These are phyloP conservation scores for Trichopus zeylanicus DNA, from an alignment of 116 monocot genomes.

Conservation along the genomic window DNA sequence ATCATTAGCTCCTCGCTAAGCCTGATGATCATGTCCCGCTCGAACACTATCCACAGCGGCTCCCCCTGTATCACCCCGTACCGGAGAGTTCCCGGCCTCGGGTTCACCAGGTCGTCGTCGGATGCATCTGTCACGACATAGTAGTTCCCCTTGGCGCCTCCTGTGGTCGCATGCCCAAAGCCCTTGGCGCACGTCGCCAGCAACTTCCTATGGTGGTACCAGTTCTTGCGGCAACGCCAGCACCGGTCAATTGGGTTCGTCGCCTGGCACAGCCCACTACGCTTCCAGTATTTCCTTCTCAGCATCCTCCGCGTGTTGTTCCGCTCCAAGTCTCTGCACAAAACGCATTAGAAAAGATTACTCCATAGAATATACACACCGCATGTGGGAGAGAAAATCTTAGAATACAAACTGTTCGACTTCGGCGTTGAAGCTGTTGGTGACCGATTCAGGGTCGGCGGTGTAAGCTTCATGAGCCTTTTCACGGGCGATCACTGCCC, in stretches of 20 bases:
- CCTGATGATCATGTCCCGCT: conserved; percentile 51
- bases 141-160: conserved; percentile 42
- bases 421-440: conserved; percentile 26
- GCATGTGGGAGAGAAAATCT: no score
- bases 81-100: conserved; percentile 64
- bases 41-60: conserved; percentile 84
- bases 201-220: conserved; percentile 53
- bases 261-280: conserved; percentile 28
- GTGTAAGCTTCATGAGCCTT: conserved; percentile 29
- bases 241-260: conserved; percentile 89
- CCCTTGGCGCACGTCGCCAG: conserved; percentile 60
- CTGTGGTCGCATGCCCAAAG: conserved; percentile 54
- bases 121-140: conserved; percentile 67
- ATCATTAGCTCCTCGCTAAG: conserved; percentile 72
- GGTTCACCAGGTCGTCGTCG: conserved; percentile 57
- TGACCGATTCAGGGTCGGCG: conserved; percentile 29
- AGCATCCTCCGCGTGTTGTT: conserved; percentile 42
- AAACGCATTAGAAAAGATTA: not conserved
- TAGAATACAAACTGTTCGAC: conserved; percentile 21
- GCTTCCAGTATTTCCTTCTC: not conserved
- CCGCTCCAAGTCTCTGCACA: conserved; percentile 9
- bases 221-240: conserved; percentile 75
- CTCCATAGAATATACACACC: no score
- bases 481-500: conserved; percentile 20
- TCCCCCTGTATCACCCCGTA: conserved; percentile 51